Base-by-base conservation (phyloP, 1,139 yeast genomes). In the Kazachstania sp. region DNA sequence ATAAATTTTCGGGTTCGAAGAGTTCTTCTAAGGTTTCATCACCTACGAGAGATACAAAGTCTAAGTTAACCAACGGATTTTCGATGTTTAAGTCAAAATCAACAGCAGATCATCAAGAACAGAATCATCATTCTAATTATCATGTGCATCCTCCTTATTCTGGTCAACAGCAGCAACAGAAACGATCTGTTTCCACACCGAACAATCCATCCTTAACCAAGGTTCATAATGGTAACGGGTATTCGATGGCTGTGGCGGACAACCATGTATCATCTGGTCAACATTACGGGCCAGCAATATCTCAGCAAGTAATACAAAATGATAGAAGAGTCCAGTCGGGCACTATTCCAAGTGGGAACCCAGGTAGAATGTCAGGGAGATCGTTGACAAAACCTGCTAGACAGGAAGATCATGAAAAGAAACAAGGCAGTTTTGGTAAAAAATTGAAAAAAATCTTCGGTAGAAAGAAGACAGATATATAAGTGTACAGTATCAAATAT, bases 381-480 rank as follows among this genome's bases (percentile, higher is more conserved):
- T 15, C 32, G 5, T 23, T 34, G 15, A 29, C 28, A 5, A 32
- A 32, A 15, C 15, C 28, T 16, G 29, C 28, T 15, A 28, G 31
- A 4, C 38, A 45, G 18, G 44, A 13, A 7, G 59, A 50, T 5
- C 62, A 57, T 11, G 62, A 59, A 47, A 77, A 76, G 55, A 78
- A 78, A 67, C 70, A 69, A 54, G 71, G 69, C 52, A 67, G 74
- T 19, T 73, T 79, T 54, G 77, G 79, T 23, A 67, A 63, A 8
- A 79, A 78, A 58, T 68, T 82, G 48, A 78, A 79, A 58, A 81
- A 78, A 59, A 60, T 82, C 41, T 82, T 82, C 61, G 84, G 85
- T 3, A 73, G 73, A 57, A 54, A 52, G 41, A 53, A 53, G 39
- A 43, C 42, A 16, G 32, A 49, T 54, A 16, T 16, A 19, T 40